Conservation (phyloP, 129 eudicot species). For the Chrysanthemum makinoi region DNA sequence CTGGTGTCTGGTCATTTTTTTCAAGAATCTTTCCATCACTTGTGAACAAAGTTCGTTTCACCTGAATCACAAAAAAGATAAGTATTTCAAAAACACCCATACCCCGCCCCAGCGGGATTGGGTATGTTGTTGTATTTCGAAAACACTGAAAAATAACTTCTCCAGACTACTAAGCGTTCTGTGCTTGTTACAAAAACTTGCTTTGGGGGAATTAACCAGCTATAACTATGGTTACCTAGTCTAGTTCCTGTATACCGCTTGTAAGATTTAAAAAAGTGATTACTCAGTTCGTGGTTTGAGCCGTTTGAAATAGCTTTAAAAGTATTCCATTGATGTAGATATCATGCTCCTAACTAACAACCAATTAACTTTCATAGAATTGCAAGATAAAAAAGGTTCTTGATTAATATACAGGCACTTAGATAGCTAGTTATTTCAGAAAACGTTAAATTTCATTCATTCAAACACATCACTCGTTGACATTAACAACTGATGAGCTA, state of each 20-base stretch:
- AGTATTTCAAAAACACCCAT: background rate
- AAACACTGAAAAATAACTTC: constrained; percentile 8
- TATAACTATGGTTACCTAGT: background rate
- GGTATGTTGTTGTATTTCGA: background rate
- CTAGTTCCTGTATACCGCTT: background rate
- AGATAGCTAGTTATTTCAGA: background rate
- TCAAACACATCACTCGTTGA: background rate
- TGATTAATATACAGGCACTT: constrained; percentile 3
- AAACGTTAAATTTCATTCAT: constrained; percentile 7
- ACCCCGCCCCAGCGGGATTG: too few relatives aligned
- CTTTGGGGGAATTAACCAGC: background rate
- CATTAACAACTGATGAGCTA: background rate
- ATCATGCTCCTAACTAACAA: background rate
- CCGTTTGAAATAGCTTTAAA: background rate
- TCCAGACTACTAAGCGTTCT: background rate
- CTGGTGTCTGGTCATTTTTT: constrained; percentile 81
- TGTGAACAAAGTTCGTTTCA: constrained; percentile 62
- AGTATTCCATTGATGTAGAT: background rate
- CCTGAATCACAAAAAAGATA: constrained; percentile 44
- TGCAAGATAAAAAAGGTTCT: constrained; percentile 2
- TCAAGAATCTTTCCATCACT: constrained; percentile 65
- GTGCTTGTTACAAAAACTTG: background rate
- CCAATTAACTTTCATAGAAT: constrained; percentile 1
- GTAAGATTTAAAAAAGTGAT: background rate
- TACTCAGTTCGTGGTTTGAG: background rate